phyloP scores from a whole-genome alignment of 805 yeast genomes.

The Kuraishia molischiana region DNA sequence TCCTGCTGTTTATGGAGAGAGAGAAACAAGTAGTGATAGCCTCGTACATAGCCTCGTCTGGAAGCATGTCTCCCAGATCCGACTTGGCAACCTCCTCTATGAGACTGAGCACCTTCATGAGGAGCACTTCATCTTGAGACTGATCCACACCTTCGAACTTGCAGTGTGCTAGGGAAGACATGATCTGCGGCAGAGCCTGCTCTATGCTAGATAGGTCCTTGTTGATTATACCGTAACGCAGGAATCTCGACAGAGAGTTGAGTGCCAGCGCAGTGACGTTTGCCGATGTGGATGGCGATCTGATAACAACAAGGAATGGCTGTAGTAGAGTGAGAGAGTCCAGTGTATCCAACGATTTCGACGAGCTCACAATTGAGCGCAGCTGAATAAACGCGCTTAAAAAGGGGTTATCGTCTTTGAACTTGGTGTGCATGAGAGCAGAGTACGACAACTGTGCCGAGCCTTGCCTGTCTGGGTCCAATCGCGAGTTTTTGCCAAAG shows the following conservation, averaged over 20 bases:
- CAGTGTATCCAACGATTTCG: conserved; percentile 39
- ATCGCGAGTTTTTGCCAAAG: conserved; percentile 21
- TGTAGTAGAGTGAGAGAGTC: conserved; percentile 69
- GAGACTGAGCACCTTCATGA: conserved; percentile 71
- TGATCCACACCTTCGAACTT: conserved; percentile 94
- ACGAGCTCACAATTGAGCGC: conserved; percentile 56
- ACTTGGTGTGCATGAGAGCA: conserved; percentile 3
- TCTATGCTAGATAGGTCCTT: conserved; percentile 42
- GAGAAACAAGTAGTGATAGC: conserved; percentile 87
- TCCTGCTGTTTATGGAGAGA: conserved; percentile 83
- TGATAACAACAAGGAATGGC: conserved; percentile 79
- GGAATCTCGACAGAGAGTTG: conserved; percentile 62
- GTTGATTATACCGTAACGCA: conserved; percentile 60
- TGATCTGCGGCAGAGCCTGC: conserved; percentile 52
- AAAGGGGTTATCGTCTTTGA: conserved; percentile 40
- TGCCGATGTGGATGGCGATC: conserved; percentile 81
- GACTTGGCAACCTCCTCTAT: conserved; percentile 60
- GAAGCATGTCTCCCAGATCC: conserved; percentile 52
- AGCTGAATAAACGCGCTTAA: conserved; percentile 73
- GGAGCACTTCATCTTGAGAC: conserved; percentile 82
- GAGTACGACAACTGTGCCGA: conserved; percentile 2
- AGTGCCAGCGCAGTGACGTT: conserved; percentile 76
- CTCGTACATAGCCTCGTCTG: conserved; percentile 79
- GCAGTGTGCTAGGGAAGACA: conserved; percentile 80
- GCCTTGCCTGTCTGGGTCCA: conserved; percentile 12